Evolutionary conservation across 139 green algal genomes (phyloP), one percentile per base, ranked within the genome.

Genomic region (Closterium sp.): DNA sequence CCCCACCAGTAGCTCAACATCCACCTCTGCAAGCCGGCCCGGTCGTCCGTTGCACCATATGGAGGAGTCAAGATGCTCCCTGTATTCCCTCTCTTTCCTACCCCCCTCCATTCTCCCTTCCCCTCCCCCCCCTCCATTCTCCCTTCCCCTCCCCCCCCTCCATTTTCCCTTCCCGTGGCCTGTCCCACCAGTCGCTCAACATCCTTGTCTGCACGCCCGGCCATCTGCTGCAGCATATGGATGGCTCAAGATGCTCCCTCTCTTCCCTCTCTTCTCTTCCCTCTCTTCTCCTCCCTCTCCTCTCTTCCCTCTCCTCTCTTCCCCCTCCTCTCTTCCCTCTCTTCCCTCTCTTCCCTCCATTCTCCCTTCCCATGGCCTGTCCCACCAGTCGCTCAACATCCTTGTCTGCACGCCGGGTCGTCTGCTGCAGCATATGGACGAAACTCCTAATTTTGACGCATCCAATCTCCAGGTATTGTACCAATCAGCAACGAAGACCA

Each of bases 361-460:
- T 9, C 4, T 66, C 2, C 4, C 4, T 12, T 66, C 38, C 38
- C 19, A 55, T n/a, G 6, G 4, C 36, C 38, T 9, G 4, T 2
- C 43, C 43, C 43, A 76, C 12, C 55, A 76, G 55, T 76, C 84
- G 30, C 97, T 99, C 95, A 98, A 98, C 96, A 97, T 99, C 84
- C 94, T 99, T 34, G 95, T 99, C 21, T 95, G 93, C 90, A 99
- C 97, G n/a, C 97, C 97, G 88, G 98, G 98, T 25, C 95, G 98
- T 19, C 94, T 99, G 93, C 94, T 99, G 89, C 98, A 99, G 94
- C 98, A 99, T 96, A 99, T 99, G 98, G 98, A 99, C 90, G 98
- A 99, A 94, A 99, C 98, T 6, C 96, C 98, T 0, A 97, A 97
- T 66, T 99, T 99, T 93, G 97, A 99, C 89, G 94, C 94, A 89